Evolutionary conservation across 129 eudicot species (phyloP), one percentile per base, ranked within the genome.

Genomic region (Helianthus annuus): DNA sequence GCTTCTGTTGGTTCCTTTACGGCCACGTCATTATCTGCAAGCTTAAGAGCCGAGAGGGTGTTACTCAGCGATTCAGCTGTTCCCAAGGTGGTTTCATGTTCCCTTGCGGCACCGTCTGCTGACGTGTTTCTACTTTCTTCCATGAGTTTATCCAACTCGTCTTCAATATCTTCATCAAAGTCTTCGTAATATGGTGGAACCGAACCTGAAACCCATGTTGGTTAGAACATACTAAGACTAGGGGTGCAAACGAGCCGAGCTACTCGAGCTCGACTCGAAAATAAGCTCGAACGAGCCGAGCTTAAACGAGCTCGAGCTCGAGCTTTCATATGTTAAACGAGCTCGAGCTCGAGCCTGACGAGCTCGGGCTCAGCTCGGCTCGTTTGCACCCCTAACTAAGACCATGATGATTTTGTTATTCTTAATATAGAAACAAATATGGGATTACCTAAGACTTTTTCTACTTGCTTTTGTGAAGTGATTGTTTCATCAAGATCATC

Each of bases 121-220:
- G 61, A 49, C 5, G 68, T 29, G 67, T 59, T 76, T 59, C 69
- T 58, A 5, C 72, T 69, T 63, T 85, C 75, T 76, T 87, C 91
- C 78, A 80, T 44, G 64, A 92, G 87, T 74, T 70, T 71, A 65
- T 71, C 73, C 22, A 92, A 81, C 80, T 92, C 98, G 34, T 83
- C 88, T 82, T 92, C 95, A 39, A 92, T 19, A 75, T 89, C 98
- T 68, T 85, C 91, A 78, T 87, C 91, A 64, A 79, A 67, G 38
- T 60, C 93, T 15, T 56, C 78, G 76, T 51, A 65, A 53, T 85
- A 80, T 8, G 73, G 38, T 6, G 73, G 38, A 58, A 55, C 11
- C 65, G 88, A 72, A 59, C 83, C 97, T 88, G 78, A 42, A 81
- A 60, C 45, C 16, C 55, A 60, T 46, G 68, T 74, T 16, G 60